A percentile compares a stretch with the other conserved stretches of the same genome.
Conservation (phyloP, 2,329 filamentous ascomycete species). For the Leptoxyphium fumago region DNA sequence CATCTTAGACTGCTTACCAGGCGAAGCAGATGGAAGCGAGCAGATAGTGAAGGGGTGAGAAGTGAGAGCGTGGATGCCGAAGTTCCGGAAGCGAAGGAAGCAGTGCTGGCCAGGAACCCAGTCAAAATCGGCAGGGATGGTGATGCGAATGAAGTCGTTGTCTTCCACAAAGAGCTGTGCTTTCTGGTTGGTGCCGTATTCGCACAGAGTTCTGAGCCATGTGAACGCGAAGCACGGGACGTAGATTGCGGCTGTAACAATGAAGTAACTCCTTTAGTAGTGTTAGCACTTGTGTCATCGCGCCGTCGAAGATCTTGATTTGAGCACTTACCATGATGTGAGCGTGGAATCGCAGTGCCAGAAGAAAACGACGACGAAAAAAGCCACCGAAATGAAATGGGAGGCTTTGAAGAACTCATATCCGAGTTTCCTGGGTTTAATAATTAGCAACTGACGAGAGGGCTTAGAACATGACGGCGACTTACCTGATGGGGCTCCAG, state of each 20-base stretch:
- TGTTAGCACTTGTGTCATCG: not conserved
- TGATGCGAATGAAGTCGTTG: conserved; percentile 28
- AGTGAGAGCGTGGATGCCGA: conserved; percentile 30
- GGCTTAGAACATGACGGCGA: not conserved
- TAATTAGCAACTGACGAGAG: no score
- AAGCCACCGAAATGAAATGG: conserved; percentile 36
- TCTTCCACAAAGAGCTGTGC: conserved; percentile 29
- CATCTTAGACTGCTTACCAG: conserved; percentile 23
- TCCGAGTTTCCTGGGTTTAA: conserved; percentile 30
- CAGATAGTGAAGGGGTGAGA: conserved; percentile 43
- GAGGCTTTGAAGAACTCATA: conserved; percentile 49
- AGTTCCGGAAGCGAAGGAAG: conserved; percentile 37
- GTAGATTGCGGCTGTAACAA: conserved; percentile 41
- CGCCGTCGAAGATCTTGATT: no score
- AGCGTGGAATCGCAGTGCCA: conserved; percentile 43
- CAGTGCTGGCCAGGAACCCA: conserved; percentile 42
- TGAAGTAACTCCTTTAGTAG: conserved; percentile 42
- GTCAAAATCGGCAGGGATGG: conserved; percentile 27
- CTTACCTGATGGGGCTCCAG: conserved; percentile 34
- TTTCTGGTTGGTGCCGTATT: conserved; percentile 32
- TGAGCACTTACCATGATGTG: conserved; percentile 32
- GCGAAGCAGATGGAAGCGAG: conserved; percentile 25
- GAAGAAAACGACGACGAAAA: conserved; percentile 47
- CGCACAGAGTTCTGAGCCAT: conserved; percentile 33
- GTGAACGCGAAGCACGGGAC: conserved; percentile 31